Evolutionary conservation across 345 rosid species (phyloP).

Genomic region (Hirschfeldia incana): DNA sequence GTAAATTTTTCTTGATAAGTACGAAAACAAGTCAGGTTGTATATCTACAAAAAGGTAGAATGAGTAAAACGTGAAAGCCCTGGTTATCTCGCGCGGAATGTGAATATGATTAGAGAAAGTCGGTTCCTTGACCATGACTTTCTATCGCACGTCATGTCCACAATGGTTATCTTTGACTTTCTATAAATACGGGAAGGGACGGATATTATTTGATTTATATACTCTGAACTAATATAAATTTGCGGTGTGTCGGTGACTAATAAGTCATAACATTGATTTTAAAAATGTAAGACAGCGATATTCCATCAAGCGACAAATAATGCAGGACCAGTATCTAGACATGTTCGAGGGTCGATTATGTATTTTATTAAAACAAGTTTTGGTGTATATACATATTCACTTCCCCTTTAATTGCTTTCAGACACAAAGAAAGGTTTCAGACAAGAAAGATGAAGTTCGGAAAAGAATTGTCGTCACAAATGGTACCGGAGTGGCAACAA

Average conservation of each 20-base stretch:
- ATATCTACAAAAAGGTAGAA: neutral
- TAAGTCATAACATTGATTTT: neutral
- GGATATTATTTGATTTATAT: neutral
- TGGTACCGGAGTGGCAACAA: constrained; percentile 83
- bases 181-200: neutral
- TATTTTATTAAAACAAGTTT: neutral
- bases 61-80: neutral
- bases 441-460: constrained; percentile 68
- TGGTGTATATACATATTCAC: neutral
- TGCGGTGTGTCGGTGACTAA: neutral
- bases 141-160: neutral
- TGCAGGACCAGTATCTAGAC: neutral
- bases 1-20: too few relatives aligned
- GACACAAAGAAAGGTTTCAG: neutral
- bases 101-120: neutral
- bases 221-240: neutral
- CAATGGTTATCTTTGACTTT: neutral
- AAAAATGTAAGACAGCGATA: neutral
- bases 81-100: neutral
- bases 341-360: neutral
- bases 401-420: neutral
- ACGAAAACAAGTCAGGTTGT: neutral
- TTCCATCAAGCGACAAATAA: neutral
- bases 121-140: neutral
- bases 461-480: constrained; percentile 63